These are phyloP conservation scores for Aphanomyces euteiches DNA, from an alignment of 352 stramenopile species.

Conservation along the genomic window DNA sequence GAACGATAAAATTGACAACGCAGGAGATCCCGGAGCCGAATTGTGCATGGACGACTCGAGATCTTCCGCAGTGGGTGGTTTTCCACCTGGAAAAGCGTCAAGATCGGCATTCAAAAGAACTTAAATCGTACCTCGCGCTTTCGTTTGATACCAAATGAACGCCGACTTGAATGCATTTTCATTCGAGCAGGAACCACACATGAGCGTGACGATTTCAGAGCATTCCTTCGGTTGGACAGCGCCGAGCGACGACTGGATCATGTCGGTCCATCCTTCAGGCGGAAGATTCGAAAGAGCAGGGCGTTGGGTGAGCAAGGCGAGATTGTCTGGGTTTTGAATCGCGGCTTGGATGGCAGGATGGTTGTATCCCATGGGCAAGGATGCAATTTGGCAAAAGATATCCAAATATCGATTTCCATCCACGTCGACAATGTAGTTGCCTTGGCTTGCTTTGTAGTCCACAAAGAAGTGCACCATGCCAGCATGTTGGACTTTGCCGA, in stretches of 20 bases:
- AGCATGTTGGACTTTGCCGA: slow-evolving; percentile 63
- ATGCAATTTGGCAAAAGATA: slow-evolving; percentile 82
- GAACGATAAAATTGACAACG: slow-evolving; percentile 81
- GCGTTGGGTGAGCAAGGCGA: slow-evolving; percentile 65
- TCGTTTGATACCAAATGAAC: slow-evolving; percentile 86
- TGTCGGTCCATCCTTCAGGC: slow-evolving; percentile 67
- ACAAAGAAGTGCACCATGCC: slow-evolving; percentile 71
- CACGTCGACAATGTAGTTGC: slow-evolving; percentile 84
- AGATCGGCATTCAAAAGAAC: not conserved
- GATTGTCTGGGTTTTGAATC: slow-evolving; percentile 58
- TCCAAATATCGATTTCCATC: slow-evolving; percentile 82
- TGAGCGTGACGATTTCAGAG: slow-evolving; percentile 76
- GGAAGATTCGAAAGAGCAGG: slow-evolving; percentile 75
- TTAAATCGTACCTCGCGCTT: slow-evolving; percentile 41
- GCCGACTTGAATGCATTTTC: slow-evolving; percentile 84
- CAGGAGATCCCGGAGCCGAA: slow-evolving; percentile 58
- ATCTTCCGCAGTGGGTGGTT: slow-evolving; percentile 53
- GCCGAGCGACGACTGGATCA: slow-evolving; percentile 56
- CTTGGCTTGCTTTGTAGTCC: slow-evolving; percentile 64
- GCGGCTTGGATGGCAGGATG: slow-evolving; percentile 65
- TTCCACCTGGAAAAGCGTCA: slow-evolving; percentile 30
- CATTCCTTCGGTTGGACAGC: slow-evolving; percentile 55
- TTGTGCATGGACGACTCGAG: slow-evolving; percentile 70
- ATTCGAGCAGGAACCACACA: slow-evolving; percentile 85
- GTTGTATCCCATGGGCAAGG: slow-evolving; percentile 82